These are phyloP conservation scores for Paraglomus brasilianum DNA, from an alignment of 192 early-diverging fungal genomes.

Conservation along the genomic window DNA sequence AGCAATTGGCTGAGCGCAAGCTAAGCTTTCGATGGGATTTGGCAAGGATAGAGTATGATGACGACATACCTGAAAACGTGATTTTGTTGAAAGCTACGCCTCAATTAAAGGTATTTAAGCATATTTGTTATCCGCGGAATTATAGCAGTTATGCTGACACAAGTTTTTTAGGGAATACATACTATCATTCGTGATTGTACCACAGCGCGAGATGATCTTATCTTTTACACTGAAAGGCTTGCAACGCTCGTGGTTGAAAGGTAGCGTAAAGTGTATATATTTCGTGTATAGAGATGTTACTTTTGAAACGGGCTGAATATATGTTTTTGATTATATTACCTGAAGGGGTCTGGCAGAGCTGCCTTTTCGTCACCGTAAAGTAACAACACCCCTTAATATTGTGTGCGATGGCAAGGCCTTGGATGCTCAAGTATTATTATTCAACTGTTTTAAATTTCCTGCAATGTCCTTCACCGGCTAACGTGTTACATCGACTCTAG, in stretches of 20 bases:
- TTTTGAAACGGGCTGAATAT: background rate
- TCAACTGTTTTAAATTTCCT: background rate
- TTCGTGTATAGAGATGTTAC: background rate
- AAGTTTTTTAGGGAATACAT: constrained; percentile 59
- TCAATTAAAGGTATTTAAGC: constrained; percentile 48
- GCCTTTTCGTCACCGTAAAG: constrained; percentile 42
- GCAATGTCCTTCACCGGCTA: background rate
- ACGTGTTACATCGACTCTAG: constrained; percentile 27
- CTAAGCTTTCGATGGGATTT: constrained; percentile 57
- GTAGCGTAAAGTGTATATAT: constrained; percentile 44
- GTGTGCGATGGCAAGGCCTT: constrained; percentile 51
- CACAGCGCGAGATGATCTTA: constrained; percentile 80
- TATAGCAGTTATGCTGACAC: constrained; percentile 6
- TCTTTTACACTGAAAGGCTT: constrained; percentile 89
- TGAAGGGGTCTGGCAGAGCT: constrained; percentile 65
- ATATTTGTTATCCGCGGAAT: background rate
- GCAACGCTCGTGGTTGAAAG: constrained; percentile 82
- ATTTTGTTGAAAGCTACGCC: constrained; percentile 51
- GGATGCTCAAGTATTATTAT: constrained; percentile 35
- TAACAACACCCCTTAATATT: constrained; percentile 61
- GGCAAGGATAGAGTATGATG: constrained; percentile 39
- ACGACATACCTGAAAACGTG: constrained; percentile 44
- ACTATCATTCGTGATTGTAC: constrained; percentile 76
- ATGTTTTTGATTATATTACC: background rate
- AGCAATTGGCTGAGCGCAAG: constrained; percentile 76